Base-by-base conservation (phyloP, 768 basidiomycete species). In the Coprinopsis sp. region DNA sequence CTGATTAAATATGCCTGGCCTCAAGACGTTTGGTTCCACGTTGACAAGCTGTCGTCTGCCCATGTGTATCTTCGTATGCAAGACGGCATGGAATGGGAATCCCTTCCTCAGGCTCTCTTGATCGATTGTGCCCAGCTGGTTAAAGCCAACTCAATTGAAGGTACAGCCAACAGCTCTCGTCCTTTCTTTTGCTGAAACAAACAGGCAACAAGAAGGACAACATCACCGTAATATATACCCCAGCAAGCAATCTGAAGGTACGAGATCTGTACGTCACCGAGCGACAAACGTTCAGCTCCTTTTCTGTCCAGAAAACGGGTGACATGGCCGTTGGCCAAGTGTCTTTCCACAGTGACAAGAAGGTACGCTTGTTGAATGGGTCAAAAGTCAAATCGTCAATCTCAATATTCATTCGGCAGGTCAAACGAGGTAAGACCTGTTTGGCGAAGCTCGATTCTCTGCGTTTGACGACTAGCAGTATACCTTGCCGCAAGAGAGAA, bases 321-420 rank as follows among this genome's bases (percentile, higher is more conserved):
- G 92, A 95, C 60, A 97, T 96, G 92, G 93, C 91, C 2, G 84
- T 95, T 3, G 96, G 96, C 0, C 87, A 93, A 58, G 96, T 99
- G 0, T 88, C 91, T 0, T 98, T 99, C 63, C 89, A 97, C 54
- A 87, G 73, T 47, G 91, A 96, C 58, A 92, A 95, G 60, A 75
- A 74, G 66, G 91, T 91, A 52, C 30, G 74, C 36, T 33, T 23
- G 19, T 14, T 30, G 19, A 27, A 40, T 46, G 6, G 34, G 14
- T 19, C 19, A 25, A 6, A n/a, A n/a, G n/a, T n/a, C n/a, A n/a
- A n/a, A n/a, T 29, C n/a, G 8, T 19, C 19, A 8, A 22, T n/a
- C 19, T 51, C 30, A 27, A 23, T 51, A 34, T 34, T 27, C 12
- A 41, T 28, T 44, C 38, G 19, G 19, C 46, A 90, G 86, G 89